Base-by-base conservation (phyloP, 2,329 filamentous ascomycete genomes). In the Macrophomina pseudophaseolina region DNA sequence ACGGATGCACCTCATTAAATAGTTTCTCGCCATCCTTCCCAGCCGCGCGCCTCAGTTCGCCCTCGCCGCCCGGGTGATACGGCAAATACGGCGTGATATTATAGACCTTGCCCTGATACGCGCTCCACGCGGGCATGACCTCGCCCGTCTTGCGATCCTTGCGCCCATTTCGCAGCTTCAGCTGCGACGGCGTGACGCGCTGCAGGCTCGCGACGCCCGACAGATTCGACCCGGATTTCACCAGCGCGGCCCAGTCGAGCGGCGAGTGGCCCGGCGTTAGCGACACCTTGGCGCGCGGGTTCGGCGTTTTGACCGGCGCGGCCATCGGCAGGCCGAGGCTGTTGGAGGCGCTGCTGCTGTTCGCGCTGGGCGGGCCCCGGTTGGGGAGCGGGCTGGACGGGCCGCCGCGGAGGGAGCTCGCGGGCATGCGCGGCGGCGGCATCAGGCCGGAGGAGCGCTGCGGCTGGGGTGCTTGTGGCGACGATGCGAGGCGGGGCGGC, bases 241-340 rank as follows among this genome's bases (percentile, higher is more conserved):
- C 90, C 1, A 97, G 86, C 5, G 90, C 88, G 12, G 95, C 95
- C 95, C 95, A 99, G 85, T 99, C 95, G 12, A 99, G 88, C 0
- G 95, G 94, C 2, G 93, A 97, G 82, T 94, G 94, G 38, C 95
- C 94, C 0, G 95, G 95, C n/a, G 89, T 86, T 4, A 99, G 87
- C 8, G 90, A 84, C 4, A 97, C 91, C 74, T 94, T 91, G 77
- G 86, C 80, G 66, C 78, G 81, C 46, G 74, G 74, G 65, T 79
- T 84, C 33, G 79, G 78, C 11, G 79, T 80, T 54, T 78, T 75
- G 56, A 75, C 68, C 9, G 72, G 69, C 35, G 72, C 72, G 60
- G 75, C 72, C 38, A 71, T 67, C 2, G 66, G 68, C 30, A 65
- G 53, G 6, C 73, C 72, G 8, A 83, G 77, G 16, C 83, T 77